Conservation (phyloP, 2,329 filamentous ascomycete genomes). For the Verticillium dahliae region DNA sequence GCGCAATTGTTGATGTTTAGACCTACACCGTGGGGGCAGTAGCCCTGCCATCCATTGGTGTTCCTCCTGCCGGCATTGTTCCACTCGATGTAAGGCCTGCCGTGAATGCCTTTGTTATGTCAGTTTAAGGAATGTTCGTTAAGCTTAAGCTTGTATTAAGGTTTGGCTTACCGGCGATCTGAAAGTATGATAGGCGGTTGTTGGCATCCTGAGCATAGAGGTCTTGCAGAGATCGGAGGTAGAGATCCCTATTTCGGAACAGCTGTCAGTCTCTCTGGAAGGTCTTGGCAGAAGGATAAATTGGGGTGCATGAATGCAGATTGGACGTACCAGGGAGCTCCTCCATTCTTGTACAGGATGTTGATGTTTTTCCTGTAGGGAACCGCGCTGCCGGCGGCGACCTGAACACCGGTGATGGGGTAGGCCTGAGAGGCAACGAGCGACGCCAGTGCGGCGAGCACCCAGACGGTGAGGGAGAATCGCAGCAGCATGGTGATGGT, state of each 20-base stretch:
- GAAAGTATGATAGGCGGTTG: conserved; percentile 49
- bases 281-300: neutral
- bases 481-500: neutral
- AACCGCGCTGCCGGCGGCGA: neutral
- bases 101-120: conserved; percentile 48
- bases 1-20: neutral
- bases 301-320: neutral
- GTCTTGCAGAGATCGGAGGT: conserved; percentile 1
- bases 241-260: neutral
- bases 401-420: conserved; percentile 1
- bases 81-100: conserved; percentile 52
- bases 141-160: neutral
- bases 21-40: conserved; percentile 12
- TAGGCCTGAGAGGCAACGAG: neutral
- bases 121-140: neutral
- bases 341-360: conserved; percentile 1
- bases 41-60: conserved; percentile 22
- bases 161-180: conserved; percentile 46
- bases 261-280: neutral
- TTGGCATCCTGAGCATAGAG: neutral
- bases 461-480: conserved; percentile 1
- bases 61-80: conserved; percentile 21
- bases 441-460: neutral
- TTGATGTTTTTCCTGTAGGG: conserved; percentile 1
- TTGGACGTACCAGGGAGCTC: neutral